phyloP scores from a whole-genome alignment of 306 rosid genomes.

The Trifolium repens region DNA sequence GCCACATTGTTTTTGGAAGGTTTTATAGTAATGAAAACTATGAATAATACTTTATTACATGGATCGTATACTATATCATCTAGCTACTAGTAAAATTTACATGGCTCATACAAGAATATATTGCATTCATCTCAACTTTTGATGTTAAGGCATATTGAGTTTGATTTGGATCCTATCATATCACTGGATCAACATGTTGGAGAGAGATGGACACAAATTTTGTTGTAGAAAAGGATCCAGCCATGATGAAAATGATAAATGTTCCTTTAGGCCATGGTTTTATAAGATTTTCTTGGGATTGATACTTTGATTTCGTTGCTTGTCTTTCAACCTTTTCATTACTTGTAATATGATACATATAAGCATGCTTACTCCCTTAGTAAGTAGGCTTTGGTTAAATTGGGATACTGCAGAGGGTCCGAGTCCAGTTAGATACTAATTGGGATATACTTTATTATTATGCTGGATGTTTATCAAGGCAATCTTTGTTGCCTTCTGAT shows the following conservation, averaged over 20 bases:
- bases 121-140: not conserved
- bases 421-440: slow-evolving; percentile 1
- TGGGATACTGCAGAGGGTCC: not conserved
- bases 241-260: not conserved
- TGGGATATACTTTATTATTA: not conserved
- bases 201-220: not conserved
- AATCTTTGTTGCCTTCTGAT: not conserved
- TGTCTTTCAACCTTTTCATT: slow-evolving; percentile 23
- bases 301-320: not conserved
- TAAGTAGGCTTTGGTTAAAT: slow-evolving; percentile 22
- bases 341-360: not conserved
- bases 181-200: not conserved
- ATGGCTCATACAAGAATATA: not conserved
- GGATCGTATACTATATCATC: not conserved
- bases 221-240: not conserved
- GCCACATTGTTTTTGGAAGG: not conserved
- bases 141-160: slow-evolving; percentile 20
- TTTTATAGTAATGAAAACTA: slow-evolving; percentile 13
- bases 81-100: not conserved
- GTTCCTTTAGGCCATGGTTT: slow-evolving; percentile 15
- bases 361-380: not conserved
- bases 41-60: not conserved
- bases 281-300: slow-evolving; percentile 5
- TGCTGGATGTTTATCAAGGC: not conserved
- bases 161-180: slow-evolving; percentile 1